Conservation (phyloP, 2,329 filamentous ascomycete species). For the Neofusicoccum ribis region DNA sequence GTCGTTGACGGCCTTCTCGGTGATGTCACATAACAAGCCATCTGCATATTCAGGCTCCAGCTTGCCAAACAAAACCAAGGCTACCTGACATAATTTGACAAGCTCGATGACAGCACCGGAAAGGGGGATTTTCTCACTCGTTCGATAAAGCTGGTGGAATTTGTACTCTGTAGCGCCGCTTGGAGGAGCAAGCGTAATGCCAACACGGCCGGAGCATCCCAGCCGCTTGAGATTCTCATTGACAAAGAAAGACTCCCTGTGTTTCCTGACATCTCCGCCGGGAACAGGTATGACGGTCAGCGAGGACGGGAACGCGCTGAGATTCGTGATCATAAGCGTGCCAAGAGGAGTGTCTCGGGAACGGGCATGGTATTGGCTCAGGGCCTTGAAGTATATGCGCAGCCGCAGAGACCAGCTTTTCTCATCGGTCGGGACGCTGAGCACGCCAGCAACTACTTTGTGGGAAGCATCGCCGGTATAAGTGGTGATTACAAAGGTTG, state of each 20-base stretch:
- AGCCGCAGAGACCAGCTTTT: constrained; percentile 75
- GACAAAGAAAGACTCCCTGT: constrained; percentile 83
- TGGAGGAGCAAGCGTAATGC: constrained; percentile 76
- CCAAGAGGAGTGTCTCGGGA: constrained; percentile 80
- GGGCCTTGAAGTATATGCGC: constrained; percentile 80
- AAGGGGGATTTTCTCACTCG: constrained; percentile 77
- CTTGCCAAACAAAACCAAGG: constrained; percentile 83
- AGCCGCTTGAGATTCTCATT: constrained; percentile 92
- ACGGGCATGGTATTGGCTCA: constrained; percentile 81
- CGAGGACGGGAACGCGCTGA: constrained; percentile 87
- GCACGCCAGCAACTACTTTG: constrained; percentile 73
- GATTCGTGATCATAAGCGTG: constrained; percentile 88
- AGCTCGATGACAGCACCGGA: constrained; percentile 80
- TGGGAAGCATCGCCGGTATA: constrained; percentile 87
- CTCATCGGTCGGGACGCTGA: constrained; percentile 81
- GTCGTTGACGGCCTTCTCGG: constrained; percentile 83
- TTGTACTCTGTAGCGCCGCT: constrained; percentile 82
- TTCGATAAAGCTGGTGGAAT: constrained; percentile 87
- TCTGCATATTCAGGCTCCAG: constrained; percentile 88
- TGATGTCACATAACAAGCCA: constrained; percentile 88
- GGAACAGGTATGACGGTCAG: constrained; percentile 90
- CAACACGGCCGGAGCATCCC: constrained; percentile 86
- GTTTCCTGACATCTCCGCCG: constrained; percentile 77
- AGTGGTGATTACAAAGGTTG: constrained; percentile 87
- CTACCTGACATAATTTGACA: constrained; percentile 87